Base-by-base conservation (phyloP, 2,329 filamentous ascomycete species). In the Calonectria ilicicola region DNA sequence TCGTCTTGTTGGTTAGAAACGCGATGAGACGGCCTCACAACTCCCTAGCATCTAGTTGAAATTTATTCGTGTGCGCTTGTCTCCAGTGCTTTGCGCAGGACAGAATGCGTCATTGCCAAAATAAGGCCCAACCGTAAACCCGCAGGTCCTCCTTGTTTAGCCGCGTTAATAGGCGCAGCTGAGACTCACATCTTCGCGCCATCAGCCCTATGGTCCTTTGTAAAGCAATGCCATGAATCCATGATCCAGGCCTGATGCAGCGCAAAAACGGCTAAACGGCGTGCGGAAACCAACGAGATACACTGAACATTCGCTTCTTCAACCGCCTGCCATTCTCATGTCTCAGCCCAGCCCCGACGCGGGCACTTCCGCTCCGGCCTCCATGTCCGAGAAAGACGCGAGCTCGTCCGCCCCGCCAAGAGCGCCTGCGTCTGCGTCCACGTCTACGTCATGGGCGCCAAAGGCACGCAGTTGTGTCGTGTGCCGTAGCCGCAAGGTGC, bases 401-500 rank as follows among this genome's bases (percentile, higher is more conserved):
- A 79, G 56, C 49, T 62, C 67, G 49, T 46, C 70, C 47, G 47
- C 56, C 29, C 26, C 72, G 35, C 42, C 49, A 29, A 60, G 69
- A 21, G 23, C 65, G 58, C 40, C 70, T 65, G 74, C 73, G 73
- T 77, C 69, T 27, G 40, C 67, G 38, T 27, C 69, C 19, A 15
- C 53, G 32, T 40, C 53, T 19, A 35, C 53, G 32, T 60, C 62
- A 49, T 65, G 62, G 27, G 29, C 64, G 40, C n/a, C 66, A 27
- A 86, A 88, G 75, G 80, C 78, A 64, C 86, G 87, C 65, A 89
- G 87, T 78, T 90, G 88, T 65, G 82, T 87, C 5, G 84, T 86
- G 4, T 91, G 89, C 73, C 85, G 89, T 51, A 83, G 81, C 40
- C 88, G 89, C 56, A 91, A 91, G 75, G 89, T 91, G 5, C 87